These are phyloP conservation scores for Toxicodendron radicans DNA, from an alignment of 345 rosid genomes.

Conservation along the genomic window DNA sequence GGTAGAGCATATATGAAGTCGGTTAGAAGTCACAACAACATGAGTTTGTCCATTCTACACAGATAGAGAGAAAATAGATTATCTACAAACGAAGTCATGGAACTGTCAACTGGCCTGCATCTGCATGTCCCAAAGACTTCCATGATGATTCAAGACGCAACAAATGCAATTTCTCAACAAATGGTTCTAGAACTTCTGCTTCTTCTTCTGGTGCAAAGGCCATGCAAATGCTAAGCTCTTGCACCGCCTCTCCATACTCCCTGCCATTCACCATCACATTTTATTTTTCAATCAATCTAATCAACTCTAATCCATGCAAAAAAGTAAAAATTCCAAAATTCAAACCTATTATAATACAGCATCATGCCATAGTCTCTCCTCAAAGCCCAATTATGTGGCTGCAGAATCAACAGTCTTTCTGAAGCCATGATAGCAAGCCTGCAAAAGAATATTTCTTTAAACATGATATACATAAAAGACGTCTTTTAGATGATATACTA, in stretches of 20 bases:
- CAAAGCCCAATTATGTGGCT: constrained; percentile 82
- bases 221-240: constrained; percentile 92
- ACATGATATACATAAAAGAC: constrained; percentile 1
- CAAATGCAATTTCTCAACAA: constrained; percentile 81
- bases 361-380: constrained; percentile 94
- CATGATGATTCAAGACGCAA: constrained; percentile 68
- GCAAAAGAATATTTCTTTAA: constrained; percentile 13
- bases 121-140: constrained; percentile 59
- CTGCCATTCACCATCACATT: constrained; percentile 33
- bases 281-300: constrained; percentile 6
- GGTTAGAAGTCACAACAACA: background rate
- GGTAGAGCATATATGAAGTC: background rate
- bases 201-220: constrained; percentile 87
- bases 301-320: background rate
- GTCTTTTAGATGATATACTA: background rate
- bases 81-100: constrained; percentile 38
- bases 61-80: background rate
- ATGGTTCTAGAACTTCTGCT: constrained; percentile 54
- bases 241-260: constrained; percentile 77
- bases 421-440: constrained; percentile 91
- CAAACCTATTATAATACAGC: constrained; percentile 73
- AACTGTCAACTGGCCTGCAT: constrained; percentile 54
- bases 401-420: constrained; percentile 80
- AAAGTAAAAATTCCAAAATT: background rate
- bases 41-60: background rate